Evolutionary conservation across 176 grass and related monocot species (phyloP), one percentile per base, ranked within the genome.

Genomic region (Oryza rufipogon): DNA sequence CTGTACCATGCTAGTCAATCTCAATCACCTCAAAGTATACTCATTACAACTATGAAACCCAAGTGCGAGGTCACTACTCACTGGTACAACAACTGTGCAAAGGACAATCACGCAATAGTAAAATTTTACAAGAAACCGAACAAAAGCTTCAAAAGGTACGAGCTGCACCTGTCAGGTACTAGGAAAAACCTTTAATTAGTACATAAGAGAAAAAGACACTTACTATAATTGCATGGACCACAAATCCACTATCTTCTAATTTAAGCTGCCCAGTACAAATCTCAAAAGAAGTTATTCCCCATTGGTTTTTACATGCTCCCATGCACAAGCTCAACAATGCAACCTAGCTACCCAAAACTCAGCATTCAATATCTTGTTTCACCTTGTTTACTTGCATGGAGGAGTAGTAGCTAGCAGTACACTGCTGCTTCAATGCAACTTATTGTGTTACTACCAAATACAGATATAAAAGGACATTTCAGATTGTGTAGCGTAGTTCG

Each of bases 191-290:
- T 79, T 87, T 87, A 49, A 63, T 79, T 83, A 87, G 30, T 69
- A n/a, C 22, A n/a, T 23, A 34, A 61, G 60, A 76, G 46, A 70
- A 44, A 44, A 48, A 73, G 20, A 69, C 36, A 69, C 61, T 79
- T 83, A 79, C 74, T 75, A 79, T 63, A 87, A 75, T 69, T 79
- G 84, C 48, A 75, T 86, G 88, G 84, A 90, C 80, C 88, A 90
- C 84, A 86, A 83, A 86, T 70, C 84, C 84, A 87, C 88, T 87
- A 16, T 52, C 39, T 70, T 28, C 69, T 83, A 86, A 75, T 79
- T 58, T 79, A 90, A 87, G 74, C 69, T 14, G 60, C 3, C 47
- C 69, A n/a, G 80, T 87, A 73, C 88, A 79, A 33, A 70, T 87
- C 75, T 87, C 84, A 83, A 90, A 90, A 90, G 88, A 23, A 54